These are phyloP conservation scores for Exutisphaerella laricina DNA, from an alignment of 2,329 filamentous ascomycete genomes.

Conservation along the genomic window DNA sequence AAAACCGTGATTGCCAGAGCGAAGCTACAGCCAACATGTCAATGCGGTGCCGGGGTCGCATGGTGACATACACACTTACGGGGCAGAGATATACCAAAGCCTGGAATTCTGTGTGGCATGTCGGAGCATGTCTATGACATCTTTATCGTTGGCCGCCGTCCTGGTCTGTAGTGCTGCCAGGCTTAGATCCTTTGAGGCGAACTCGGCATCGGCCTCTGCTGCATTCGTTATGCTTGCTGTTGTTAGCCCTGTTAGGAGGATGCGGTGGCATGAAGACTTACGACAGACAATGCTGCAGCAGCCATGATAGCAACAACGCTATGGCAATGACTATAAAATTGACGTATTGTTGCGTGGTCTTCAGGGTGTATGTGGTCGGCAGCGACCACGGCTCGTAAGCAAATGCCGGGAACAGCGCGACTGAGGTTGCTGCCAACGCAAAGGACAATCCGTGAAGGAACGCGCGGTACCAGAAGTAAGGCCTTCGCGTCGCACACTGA, in stretches of 20 bases:
- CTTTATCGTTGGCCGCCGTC: conserved; percentile 1
- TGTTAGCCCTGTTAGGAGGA: background rate
- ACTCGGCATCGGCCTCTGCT: conserved; percentile 2
- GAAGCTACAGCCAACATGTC: too few relatives aligned
- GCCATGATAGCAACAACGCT: conserved; percentile 3
- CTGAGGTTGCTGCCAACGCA: conserved; percentile 3
- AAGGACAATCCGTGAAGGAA: conserved; percentile 2
- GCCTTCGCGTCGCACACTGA: background rate
- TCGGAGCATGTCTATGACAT: conserved; percentile 7
- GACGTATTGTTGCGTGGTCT: conserved; percentile 7
- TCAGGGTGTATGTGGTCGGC: conserved; percentile 3
- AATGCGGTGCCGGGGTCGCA: background rate
- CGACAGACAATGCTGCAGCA: conserved; percentile 4
- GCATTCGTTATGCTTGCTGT: conserved; percentile 3
- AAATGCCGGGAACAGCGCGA: conserved; percentile 5
- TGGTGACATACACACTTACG: background rate
- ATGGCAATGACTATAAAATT: conserved; percentile 6
- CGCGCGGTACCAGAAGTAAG: conserved; percentile 5
- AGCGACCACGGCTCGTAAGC: conserved; percentile 2
- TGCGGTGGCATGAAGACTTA: background rate
- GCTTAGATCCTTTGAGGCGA: background rate
- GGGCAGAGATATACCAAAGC: conserved; percentile 4
- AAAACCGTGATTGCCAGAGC: conserved; percentile 2
- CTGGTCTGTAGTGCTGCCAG: conserved; percentile 6
- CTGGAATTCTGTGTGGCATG: background rate